These are phyloP conservation scores for Solanum pennellii DNA, from an alignment of 257 asterid species.

Conservation along the genomic window DNA sequence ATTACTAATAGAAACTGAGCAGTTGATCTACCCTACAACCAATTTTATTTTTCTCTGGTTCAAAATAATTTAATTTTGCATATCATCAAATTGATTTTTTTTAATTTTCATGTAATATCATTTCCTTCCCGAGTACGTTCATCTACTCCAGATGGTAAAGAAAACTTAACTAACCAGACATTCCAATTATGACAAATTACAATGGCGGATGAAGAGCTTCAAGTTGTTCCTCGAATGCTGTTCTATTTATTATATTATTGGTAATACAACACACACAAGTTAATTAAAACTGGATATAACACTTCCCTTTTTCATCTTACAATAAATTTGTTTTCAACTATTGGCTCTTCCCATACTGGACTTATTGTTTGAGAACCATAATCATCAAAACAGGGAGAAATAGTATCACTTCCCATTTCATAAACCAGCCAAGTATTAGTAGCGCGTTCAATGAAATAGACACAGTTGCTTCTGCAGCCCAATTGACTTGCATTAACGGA, in stretches of 20 bases:
- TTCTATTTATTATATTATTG: neutral
- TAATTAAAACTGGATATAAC: neutral
- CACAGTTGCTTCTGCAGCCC: neutral
- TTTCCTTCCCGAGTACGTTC: neutral
- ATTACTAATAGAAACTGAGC: neutral
- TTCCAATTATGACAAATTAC: neutral
- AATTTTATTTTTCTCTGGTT: neutral
- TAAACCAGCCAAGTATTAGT: neutral
- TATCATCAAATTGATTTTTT: neutral
- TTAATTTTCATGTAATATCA: neutral
- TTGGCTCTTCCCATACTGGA: neutral
- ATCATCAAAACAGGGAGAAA: neutral
- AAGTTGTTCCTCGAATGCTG: neutral
- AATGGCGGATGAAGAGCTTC: neutral
- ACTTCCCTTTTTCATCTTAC: neutral
- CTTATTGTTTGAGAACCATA: neutral
- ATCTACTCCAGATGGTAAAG: neutral
- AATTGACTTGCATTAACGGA: neutral
- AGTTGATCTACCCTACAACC: neutral
- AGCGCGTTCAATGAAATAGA: neutral
- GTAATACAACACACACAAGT: neutral
- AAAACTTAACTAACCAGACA: neutral
- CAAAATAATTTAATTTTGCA: neutral
- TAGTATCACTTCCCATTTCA: neutral
- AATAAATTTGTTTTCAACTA: neutral